Conservation (phyloP, 345 rosid genomes). For the Linum tenue region DNA sequence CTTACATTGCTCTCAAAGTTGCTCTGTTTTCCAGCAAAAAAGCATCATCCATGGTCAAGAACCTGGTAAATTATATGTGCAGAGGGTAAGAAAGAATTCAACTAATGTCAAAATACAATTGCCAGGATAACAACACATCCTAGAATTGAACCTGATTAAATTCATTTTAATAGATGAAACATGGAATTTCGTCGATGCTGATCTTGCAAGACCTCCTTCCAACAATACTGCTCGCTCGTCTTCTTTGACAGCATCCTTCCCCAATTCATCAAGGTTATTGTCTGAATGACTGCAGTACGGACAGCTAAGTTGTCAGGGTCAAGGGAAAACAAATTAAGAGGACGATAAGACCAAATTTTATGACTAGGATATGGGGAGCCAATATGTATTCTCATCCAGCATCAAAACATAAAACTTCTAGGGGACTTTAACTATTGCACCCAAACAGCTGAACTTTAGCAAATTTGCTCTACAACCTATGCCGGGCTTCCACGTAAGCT, state of each 20-base stretch:
- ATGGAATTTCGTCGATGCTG: constrained; percentile 62
- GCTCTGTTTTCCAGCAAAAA: constrained; percentile 87
- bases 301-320: constrained; percentile 14
- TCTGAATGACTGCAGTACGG: constrained; percentile 76
- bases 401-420: not conserved
- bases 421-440: not conserved
- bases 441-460: not conserved
- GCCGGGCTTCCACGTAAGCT: not conserved
- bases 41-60: constrained; percentile 80
- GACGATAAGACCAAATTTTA: not conserved
- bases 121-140: constrained; percentile 6
- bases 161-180: constrained; percentile 55
- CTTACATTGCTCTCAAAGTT: constrained; percentile 84
- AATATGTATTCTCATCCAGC: not conserved
- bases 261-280: constrained; percentile 71
- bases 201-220: constrained; percentile 82
- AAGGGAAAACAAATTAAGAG: not conserved
- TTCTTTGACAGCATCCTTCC: constrained; percentile 50
- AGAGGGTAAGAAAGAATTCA: constrained; percentile 18
- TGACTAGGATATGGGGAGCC: not conserved
- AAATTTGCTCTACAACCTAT: not conserved
- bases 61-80: constrained; percentile 36
- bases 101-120: constrained; percentile 4
- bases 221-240: constrained; percentile 78
- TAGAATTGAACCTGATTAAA: constrained; percentile 49